These are phyloP conservation scores for Eucalyptus melliodora DNA, from an alignment of 345 rosid genomes.

Conservation along the genomic window DNA sequence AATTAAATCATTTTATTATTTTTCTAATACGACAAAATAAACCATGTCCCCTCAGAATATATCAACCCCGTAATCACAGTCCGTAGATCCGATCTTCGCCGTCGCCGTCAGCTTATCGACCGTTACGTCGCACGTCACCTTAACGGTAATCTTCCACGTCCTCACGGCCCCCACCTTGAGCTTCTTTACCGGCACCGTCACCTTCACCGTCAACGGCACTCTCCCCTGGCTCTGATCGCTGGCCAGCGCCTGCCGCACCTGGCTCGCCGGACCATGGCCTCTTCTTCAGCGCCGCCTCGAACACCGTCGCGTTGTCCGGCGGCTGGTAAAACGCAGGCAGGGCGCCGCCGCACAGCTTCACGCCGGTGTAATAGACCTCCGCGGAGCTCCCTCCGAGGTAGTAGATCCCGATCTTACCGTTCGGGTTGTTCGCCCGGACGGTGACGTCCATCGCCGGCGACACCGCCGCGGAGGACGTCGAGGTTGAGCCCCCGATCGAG, in stretches of 20 bases:
- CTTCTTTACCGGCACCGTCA: slow-evolving; percentile 62
- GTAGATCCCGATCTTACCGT: slow-evolving; percentile 59
- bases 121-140: slow-evolving; percentile 55
- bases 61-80: slow-evolving; percentile 54
- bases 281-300: slow-evolving; percentile 24
- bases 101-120: slow-evolving; percentile 55
- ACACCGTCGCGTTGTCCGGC: slow-evolving; percentile 47
- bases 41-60: slow-evolving; percentile 22
- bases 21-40: not conserved
- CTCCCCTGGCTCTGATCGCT: slow-evolving; percentile 9
- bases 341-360: slow-evolving; percentile 27
- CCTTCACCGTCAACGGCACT: slow-evolving; percentile 41
- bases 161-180: slow-evolving; percentile 54
- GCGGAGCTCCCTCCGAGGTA: slow-evolving; percentile 41
- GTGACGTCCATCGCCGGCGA: slow-evolving; percentile 60
- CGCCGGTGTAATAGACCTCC: slow-evolving; percentile 21
- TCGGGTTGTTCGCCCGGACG: slow-evolving; percentile 48
- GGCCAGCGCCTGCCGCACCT: slow-evolving; percentile 7
- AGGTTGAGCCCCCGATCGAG: slow-evolving; percentile 44
- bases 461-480: slow-evolving; percentile 23
- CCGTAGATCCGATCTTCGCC: slow-evolving; percentile 30
- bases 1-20: not conserved
- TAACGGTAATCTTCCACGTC: slow-evolving; percentile 62
- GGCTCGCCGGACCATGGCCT: slow-evolving; percentile 20
- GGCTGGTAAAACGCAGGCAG: slow-evolving; percentile 67